phyloP scores from a whole-genome alignment of 331 rosid genomes.

The Pyrus hybrid region DNA sequence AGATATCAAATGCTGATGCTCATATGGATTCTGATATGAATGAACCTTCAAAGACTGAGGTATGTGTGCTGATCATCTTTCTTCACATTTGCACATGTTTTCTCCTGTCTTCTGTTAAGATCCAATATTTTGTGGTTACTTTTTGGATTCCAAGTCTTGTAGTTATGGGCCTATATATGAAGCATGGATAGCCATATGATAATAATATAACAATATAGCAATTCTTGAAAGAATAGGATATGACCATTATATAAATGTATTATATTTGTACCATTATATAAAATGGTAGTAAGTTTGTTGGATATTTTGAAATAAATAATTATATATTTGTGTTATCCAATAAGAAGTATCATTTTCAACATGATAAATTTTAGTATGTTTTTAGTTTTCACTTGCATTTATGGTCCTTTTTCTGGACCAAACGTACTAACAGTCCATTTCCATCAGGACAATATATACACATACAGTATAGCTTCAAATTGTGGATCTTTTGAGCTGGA shows the following conservation, averaged over 20 bases:
- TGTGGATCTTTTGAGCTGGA: not conserved
- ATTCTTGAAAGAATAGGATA: not conserved
- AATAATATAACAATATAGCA: not conserved
- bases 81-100: not conserved
- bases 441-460: not conserved
- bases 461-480: not conserved
- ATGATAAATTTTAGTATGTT: not conserved
- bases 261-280: not conserved
- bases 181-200: not conserved
- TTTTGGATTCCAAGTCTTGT: not conserved
- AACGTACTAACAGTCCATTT: not conserved
- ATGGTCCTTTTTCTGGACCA: not conserved
- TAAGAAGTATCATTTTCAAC: not conserved
- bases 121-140: not conserved
- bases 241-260: not conserved
- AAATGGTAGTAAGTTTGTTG: not conserved
- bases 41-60: constrained; percentile 43
- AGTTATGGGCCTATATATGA: not conserved
- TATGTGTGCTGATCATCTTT: constrained; percentile 3
- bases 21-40: constrained; percentile 15
- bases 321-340: not conserved
- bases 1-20: constrained; percentile 38
- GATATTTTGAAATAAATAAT: not conserved
- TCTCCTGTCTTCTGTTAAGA: not conserved
- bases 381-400: not conserved